Evolutionary conservation across 306 rosid species (phyloP).

Genomic region (Sechiopsis laciniata): DNA sequence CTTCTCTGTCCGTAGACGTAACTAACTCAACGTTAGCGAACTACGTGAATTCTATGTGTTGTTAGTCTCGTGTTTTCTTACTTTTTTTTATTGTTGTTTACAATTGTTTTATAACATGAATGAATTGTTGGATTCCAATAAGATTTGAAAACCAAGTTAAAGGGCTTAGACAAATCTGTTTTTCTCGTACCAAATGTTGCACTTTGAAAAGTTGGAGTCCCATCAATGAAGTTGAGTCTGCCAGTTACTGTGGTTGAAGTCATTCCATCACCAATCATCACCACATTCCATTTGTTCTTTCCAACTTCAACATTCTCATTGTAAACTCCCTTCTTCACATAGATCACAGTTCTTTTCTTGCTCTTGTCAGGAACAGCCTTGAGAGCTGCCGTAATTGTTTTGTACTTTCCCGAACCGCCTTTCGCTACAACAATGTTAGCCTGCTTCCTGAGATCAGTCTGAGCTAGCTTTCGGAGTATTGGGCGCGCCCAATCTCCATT

Average conservation of each 20-base stretch:
- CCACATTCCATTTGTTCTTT: constrained; percentile 61
- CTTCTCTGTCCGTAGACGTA: too few species aligned
- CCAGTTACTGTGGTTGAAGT: constrained; percentile 48
- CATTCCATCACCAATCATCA: constrained; percentile 79
- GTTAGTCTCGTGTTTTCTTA: too few species aligned
- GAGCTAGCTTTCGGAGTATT: constrained; percentile 28
- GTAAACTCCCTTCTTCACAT: constrained; percentile 62
- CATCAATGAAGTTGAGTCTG: constrained; percentile 53
- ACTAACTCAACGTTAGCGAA: too few species aligned
- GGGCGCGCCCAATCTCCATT: constrained; percentile 36
- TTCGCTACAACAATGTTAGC: constrained; percentile 43
- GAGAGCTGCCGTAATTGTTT: constrained; percentile 50
- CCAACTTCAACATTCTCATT: constrained; percentile 55
- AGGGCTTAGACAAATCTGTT: neutral
- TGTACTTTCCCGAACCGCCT: constrained; percentile 49
- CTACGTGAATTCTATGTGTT: too few species aligned
- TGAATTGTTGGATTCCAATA: neutral
- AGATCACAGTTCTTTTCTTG: constrained; percentile 52
- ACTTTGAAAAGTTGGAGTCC: constrained; percentile 66
- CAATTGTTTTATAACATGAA: neutral
- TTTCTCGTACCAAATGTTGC: constrained; percentile 65
- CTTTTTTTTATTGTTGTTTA: too few species aligned
- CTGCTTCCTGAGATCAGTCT: constrained; percentile 30
- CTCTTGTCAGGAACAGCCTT: constrained; percentile 44
- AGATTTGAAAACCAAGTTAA: neutral